phyloP scores from a whole-genome alignment of 2,329 filamentous ascomycete genomes.

The Scedosporium apiospermum region DNA sequence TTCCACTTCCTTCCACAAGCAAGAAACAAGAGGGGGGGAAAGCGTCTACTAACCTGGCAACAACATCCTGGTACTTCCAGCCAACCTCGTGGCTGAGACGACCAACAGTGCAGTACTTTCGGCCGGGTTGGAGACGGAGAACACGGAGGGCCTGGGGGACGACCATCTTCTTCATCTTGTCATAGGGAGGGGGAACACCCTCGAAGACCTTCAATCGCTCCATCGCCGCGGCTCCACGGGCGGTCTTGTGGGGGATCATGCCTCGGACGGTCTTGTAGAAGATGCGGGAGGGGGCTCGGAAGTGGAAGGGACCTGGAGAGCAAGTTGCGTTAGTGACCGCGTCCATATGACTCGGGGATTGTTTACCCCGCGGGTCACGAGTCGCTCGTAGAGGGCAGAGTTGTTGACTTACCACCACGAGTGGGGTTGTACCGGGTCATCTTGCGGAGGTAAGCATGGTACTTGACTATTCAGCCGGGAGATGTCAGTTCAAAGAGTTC shows the following conservation, averaged over 20 bases:
- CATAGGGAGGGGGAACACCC: slow-evolving; percentile 96
- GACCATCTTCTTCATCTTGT: slow-evolving; percentile 99
- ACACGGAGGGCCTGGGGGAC: slow-evolving; percentile 97
- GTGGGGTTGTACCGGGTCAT: slow-evolving; percentile 99
- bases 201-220: slow-evolving; percentile 99
- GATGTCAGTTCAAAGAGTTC: not conserved
- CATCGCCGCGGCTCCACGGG: slow-evolving; percentile 89
- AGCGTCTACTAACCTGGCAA: slow-evolving; percentile 68
- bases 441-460: slow-evolving; percentile 99
- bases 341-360: not conserved
- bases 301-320: slow-evolving; percentile 87
- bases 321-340: slow-evolving; percentile 18
- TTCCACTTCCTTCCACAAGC: not conserved
- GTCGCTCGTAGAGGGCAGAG: not conserved
- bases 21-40: not conserved
- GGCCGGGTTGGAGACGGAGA: slow-evolving; percentile 92
- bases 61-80: slow-evolving; percentile 99
- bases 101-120: slow-evolving; percentile 99
- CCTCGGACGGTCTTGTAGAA: slow-evolving; percentile 99
- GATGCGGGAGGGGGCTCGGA: slow-evolving; percentile 97
- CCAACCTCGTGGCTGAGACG: slow-evolving; percentile 97
- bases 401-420: slow-evolving; percentile 69
- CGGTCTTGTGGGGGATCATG: slow-evolving; percentile 99
- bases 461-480: slow-evolving; percentile 69
- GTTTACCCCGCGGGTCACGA: not conserved